A percentile compares a stretch with the other conserved stretches of the same genome.
These are phyloP conservation scores for Fusarium sp. DNA, from an alignment of 2,329 filamentous ascomycete genomes.

Conservation along the genomic window DNA sequence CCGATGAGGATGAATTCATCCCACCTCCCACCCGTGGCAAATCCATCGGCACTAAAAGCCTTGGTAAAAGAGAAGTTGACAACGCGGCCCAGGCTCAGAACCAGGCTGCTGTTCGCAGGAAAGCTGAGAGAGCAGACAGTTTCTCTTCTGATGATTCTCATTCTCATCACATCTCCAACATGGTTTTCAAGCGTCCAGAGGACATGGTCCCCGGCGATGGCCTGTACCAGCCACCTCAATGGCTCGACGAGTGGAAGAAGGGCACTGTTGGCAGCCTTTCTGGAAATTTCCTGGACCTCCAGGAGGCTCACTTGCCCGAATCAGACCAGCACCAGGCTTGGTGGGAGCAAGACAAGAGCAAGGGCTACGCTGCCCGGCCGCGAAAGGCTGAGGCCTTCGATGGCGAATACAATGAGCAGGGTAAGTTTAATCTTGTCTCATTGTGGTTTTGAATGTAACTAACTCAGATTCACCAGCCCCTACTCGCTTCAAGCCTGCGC, in stretches of 20 bases:
- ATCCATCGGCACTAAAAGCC: constrained; percentile 37
- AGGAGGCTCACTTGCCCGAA: constrained; percentile 55
- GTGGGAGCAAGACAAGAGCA: constrained; percentile 78
- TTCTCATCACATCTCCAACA: constrained; percentile 59
- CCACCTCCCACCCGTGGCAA: constrained; percentile 45
- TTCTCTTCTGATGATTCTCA: constrained; percentile 52
- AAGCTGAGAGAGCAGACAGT: constrained; percentile 52
- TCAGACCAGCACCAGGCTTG: constrained; percentile 74
- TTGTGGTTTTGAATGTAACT: constrained; percentile 12
- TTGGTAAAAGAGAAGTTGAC: constrained; percentile 25
- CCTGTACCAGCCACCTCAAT: constrained; percentile 71
- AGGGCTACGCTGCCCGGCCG: constrained; percentile 63
- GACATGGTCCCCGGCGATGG: constrained; percentile 65
- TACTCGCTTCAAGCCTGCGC: constrained; percentile 84
- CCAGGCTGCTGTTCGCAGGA: constrained; percentile 37
- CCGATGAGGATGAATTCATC: constrained; percentile 50
- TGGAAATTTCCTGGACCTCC: constrained; percentile 73
- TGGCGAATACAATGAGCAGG: constrained; percentile 76
- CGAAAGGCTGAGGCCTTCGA: constrained; percentile 75
- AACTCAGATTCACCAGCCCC: constrained; percentile 59
- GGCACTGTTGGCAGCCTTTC: constrained; percentile 74
- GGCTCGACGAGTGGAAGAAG: constrained; percentile 82
- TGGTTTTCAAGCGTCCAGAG: constrained; percentile 60
- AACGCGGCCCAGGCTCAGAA: constrained; percentile 30
- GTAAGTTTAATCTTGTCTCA: constrained; percentile 54